Evolutionary conservation across 805 yeast species (phyloP).

Genomic region (Saccharomyces cerevisiae): DNA sequence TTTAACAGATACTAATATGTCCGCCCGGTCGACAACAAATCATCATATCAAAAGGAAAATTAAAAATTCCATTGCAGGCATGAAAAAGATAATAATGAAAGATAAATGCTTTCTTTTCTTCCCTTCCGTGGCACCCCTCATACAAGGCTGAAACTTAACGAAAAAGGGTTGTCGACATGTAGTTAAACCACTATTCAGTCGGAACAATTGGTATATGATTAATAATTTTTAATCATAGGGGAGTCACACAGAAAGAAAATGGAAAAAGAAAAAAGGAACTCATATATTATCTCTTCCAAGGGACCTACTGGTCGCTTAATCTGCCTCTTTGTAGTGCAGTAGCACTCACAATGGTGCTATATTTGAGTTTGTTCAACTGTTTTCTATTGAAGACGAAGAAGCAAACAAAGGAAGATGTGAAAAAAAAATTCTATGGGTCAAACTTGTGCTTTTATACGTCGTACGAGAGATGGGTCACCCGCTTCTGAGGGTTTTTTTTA

Average conservation of each 20-base stretch:
- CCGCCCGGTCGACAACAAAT: constrained; percentile 43
- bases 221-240: constrained; percentile 24
- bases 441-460: neutral
- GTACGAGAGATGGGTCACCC: neutral
- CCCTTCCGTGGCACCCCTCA: constrained; percentile 20
- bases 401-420: neutral
- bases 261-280: constrained; percentile 1
- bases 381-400: neutral
- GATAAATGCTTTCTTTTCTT: neutral
- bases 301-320: constrained; percentile 2
- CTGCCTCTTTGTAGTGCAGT: neutral
- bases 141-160: constrained; percentile 45
- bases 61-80: neutral
- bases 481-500: neutral
- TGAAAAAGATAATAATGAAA: neutral
- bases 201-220: constrained; percentile 34
- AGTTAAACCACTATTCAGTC: constrained; percentile 33
- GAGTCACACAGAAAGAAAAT: neutral
- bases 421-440: neutral
- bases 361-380: neutral
- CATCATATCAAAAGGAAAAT: constrained; percentile 25
- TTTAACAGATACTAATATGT: constrained; percentile 33
- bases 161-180: constrained; percentile 37
- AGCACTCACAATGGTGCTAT: neutral
- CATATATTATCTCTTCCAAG: constrained; percentile 1